Evolutionary conservation across 495 filamentous ascomycete species (phyloP).

Genomic region (Xylaria telfairii): DNA sequence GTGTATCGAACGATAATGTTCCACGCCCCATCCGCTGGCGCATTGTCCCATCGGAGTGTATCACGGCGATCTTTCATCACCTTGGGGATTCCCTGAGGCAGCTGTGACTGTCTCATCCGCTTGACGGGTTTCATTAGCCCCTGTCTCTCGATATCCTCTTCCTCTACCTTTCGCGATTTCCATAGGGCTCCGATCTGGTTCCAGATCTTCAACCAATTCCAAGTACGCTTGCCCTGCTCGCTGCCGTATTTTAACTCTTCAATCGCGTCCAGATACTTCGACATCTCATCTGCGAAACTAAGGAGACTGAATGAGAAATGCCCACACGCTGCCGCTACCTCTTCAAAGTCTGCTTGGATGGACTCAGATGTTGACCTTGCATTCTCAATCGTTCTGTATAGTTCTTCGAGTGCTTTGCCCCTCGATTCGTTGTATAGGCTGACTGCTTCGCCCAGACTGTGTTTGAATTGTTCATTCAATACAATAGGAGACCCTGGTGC

Average conservation of each 20-base stretch:
- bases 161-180: slow-evolving; percentile 27
- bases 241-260: slow-evolving; percentile 78
- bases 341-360: slow-evolving; percentile 91
- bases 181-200: slow-evolving; percentile 40
- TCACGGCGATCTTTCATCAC: slow-evolving; percentile 50
- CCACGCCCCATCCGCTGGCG: slow-evolving; percentile 38
- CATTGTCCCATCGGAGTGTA: slow-evolving; percentile 49
- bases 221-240: slow-evolving; percentile 68
- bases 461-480: slow-evolving; percentile 77
- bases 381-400: slow-evolving; percentile 80
- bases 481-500: slow-evolving; percentile 69
- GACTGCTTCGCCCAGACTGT: slow-evolving; percentile 79
- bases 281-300: slow-evolving; percentile 88
- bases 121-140: slow-evolving; percentile 45
- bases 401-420: slow-evolving; percentile 71
- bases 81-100: slow-evolving; percentile 56
- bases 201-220: slow-evolving; percentile 92
- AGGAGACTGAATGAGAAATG: slow-evolving; percentile 91
- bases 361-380: slow-evolving; percentile 67
- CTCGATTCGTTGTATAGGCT: slow-evolving; percentile 76
- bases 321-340: slow-evolving; percentile 93
- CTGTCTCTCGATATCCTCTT: slow-evolving; percentile 59
- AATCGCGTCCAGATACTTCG: slow-evolving; percentile 78
- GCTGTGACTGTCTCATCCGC: slow-evolving; percentile 49
- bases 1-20: slow-evolving; percentile 42